Conservation (phyloP, 306 rosid species). For the Corylus heterophylla region DNA sequence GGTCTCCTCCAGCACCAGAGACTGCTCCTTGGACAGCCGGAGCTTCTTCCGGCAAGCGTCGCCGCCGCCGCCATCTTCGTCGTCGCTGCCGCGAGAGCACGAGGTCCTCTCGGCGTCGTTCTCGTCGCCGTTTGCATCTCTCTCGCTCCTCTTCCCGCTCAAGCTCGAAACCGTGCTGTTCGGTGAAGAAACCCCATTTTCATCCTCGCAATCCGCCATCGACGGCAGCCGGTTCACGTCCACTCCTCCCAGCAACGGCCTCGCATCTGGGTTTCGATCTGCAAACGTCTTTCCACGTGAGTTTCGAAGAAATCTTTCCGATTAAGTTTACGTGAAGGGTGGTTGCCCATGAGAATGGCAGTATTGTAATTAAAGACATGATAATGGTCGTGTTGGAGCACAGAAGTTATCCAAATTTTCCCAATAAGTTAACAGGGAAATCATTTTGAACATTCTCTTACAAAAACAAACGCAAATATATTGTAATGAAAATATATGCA, state of each 20-base stretch:
- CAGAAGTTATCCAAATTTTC: no score
- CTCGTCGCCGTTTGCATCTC: constrained; percentile 62
- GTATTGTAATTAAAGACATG: background rate
- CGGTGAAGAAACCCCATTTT: constrained; percentile 77
- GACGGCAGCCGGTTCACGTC: constrained; percentile 55
- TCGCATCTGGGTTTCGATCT: constrained; percentile 56
- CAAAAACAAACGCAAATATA: background rate
- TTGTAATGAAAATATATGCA: background rate
- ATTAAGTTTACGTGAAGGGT: background rate
- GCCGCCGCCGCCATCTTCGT: constrained; percentile 59
- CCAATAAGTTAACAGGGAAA: background rate
- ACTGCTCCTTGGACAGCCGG: constrained; percentile 80
- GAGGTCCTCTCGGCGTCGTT: constrained; percentile 67
- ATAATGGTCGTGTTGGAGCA: background rate
- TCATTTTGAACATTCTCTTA: background rate
- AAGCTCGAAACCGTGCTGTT: constrained; percentile 85
- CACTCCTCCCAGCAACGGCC: constrained; percentile 53
- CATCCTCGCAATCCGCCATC: constrained; percentile 51
- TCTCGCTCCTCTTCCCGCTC: constrained; percentile 80
- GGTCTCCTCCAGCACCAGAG: constrained; percentile 74
- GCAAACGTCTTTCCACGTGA: constrained; percentile 4
- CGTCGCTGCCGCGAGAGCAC: constrained; percentile 64
- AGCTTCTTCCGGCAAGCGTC: constrained; percentile 78
- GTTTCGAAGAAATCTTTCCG: background rate
- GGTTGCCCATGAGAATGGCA: constrained; percentile 13